Percentiles rank a stretch among this genome's conserved stretches.
Evolutionary conservation across 306 rosid genomes (phyloP).

Genomic region (Senna siamea): DNA sequence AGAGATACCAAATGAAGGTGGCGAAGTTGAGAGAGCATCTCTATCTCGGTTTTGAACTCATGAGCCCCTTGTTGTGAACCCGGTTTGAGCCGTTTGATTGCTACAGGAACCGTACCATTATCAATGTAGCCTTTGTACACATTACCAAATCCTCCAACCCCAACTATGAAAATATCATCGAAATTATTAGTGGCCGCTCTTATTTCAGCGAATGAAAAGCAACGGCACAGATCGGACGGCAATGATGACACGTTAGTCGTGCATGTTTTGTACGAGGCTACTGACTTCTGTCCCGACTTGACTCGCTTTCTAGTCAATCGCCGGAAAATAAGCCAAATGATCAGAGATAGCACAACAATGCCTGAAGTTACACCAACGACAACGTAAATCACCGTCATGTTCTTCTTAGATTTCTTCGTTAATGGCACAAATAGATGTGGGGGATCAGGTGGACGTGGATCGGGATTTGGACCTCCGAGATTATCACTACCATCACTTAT

Average conservation of each 20-base stretch:
- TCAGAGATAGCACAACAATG: not conserved
- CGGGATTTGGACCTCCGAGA: not conserved
- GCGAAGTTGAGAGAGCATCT: not conserved
- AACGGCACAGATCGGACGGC: not conserved
- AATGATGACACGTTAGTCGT: not conserved
- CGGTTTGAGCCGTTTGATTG: too few species aligned
- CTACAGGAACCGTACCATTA: not conserved
- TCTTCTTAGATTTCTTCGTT: not conserved
- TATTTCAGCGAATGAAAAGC: not conserved
- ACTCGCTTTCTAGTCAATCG: too few species aligned
- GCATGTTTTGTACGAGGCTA: not conserved
- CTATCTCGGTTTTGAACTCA: too few species aligned
- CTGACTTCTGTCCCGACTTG: not conserved
- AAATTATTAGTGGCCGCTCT: not conserved
- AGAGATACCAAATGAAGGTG: not conserved
- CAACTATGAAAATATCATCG: not conserved
- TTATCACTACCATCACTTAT: not conserved
- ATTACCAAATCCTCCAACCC: not conserved
- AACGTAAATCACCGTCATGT: not conserved
- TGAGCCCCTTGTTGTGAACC: too few species aligned
- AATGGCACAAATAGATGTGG: not conserved
- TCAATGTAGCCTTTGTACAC: not conserved
- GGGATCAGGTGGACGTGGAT: not conserved
- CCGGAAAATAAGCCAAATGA: not conserved
- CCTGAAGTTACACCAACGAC: not conserved